Evolutionary conservation across 1,139 yeast genomes (phyloP).

Genomic region (Petasospora rhodanensis): DNA sequence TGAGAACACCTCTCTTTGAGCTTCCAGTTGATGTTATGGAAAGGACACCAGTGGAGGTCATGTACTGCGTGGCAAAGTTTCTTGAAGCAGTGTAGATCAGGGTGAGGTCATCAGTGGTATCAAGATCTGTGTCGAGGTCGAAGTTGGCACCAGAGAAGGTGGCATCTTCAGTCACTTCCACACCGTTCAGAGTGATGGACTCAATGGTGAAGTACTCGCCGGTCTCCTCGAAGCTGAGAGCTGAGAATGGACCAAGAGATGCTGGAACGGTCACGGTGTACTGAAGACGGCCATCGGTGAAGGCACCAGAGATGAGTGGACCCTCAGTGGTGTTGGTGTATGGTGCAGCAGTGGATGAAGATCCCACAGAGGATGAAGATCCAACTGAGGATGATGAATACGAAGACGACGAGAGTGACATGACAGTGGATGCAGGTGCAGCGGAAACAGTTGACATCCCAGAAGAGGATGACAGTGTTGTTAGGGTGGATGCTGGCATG

Average conservation of each 20-base stretch:
- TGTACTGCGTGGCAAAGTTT: background rate
- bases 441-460: too few relatives aligned
- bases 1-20: conserved; percentile 10
- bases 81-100: conserved; percentile 7
- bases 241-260: conserved; percentile 10
- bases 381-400: background rate
- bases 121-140: conserved; percentile 2
- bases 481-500: too few relatives aligned
- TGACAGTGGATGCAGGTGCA: too few relatives aligned
- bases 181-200: conserved; percentile 5
- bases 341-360: background rate
- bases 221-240: conserved; percentile 3
- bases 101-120: conserved; percentile 1
- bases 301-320: conserved; percentile 10
- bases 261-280: conserved; percentile 12
- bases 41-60: conserved; percentile 6
- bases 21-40: conserved; percentile 5
- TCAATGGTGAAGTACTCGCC: conserved; percentile 4
- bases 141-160: conserved; percentile 5
- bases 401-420: conserved; percentile 1
- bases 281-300: conserved; percentile 6
- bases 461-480: too few relatives aligned
- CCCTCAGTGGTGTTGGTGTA: conserved; percentile 1
- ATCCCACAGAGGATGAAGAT: background rate
- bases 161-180: conserved; percentile 6